Evolutionary conservation across 2,329 filamentous ascomycete species (phyloP), one percentile per base, ranked within the genome.

Genomic region (Phaeoacremonium minimum): DNA sequence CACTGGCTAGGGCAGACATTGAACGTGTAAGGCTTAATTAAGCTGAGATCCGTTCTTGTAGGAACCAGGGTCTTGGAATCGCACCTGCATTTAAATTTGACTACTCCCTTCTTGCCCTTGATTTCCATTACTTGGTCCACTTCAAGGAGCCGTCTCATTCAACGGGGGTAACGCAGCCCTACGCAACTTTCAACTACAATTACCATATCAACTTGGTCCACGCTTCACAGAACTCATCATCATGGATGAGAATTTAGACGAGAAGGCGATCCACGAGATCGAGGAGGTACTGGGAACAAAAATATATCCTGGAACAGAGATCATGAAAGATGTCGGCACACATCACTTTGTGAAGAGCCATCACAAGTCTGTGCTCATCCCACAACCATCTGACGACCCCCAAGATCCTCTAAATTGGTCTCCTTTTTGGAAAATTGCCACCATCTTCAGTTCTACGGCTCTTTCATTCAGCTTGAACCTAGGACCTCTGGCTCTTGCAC

Each of bases 301-400:
- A 36, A 59, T 61, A 46, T 59, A 58, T 37, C 52, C 55, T 5
- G 58, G 56, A 13, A 51, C 52, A 4, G 61, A 65, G 51, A 57
- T 64, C 37, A 65, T 65, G 62, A 53, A 48, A 26, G 60, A 84
- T 63, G 69, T 82, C 26, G 77, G 75, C 15, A 61, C 63, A 2
- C 75, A 80, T 55, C 78, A 82, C 53, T 83, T 83, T 48, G 75
- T 83, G 49, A 83, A 81, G 48, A 49, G 51, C 17, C 56, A 57
- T 15, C 41, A 64, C 20, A 68, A 65, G 15, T 66, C 71, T 5
- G 63, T 73, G 13, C 51, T 73, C 7, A 57, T 71, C n/a, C 71
- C 71, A 7, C 60, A 63, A 33, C 70, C 71, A 1, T 66, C 63
- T 15, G 57, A 62, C 29, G 62, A 72, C 41, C 55, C 66, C 5